Evolutionary conservation across 805 yeast genomes (phyloP).

Genomic region (Candida dajiaensis): DNA sequence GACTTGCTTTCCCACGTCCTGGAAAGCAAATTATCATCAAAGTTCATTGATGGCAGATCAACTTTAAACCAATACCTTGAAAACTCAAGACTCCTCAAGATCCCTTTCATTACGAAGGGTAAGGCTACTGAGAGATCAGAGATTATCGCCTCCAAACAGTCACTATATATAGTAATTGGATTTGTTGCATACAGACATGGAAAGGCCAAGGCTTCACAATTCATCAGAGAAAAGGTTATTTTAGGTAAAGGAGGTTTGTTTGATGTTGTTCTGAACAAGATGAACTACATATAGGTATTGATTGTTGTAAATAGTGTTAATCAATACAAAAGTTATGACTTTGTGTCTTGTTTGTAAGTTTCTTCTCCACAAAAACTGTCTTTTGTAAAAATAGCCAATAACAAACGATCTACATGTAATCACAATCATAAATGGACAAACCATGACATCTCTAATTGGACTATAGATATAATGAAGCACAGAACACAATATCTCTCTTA

Average conservation of each 20-base stretch:
- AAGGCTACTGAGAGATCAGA: not conserved
- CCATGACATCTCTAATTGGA: not conserved
- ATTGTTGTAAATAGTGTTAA: not conserved
- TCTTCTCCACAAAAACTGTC: not conserved
- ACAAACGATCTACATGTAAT: not conserved
- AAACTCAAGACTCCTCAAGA: not conserved
- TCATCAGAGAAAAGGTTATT: slow-evolving; percentile 17
- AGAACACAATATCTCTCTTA: slow-evolving; percentile 94
- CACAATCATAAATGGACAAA: not conserved
- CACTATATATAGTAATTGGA: slow-evolving; percentile 23
- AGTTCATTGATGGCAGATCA: not conserved
- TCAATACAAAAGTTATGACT: not conserved
- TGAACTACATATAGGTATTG: not conserved
- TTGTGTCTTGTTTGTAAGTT: not conserved
- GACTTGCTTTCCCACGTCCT: not conserved
- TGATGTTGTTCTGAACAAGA: slow-evolving; percentile 12
- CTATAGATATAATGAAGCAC: slow-evolving; percentile 84
- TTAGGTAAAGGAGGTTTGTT: slow-evolving; percentile 14
- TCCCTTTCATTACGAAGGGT: not conserved
- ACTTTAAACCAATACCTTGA: slow-evolving; percentile 3
- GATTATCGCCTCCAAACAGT: slow-evolving; percentile 1
- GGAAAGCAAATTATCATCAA: slow-evolving; percentile 2
- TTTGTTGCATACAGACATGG: slow-evolving; percentile 18
- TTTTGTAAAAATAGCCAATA: no score
- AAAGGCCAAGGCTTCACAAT: slow-evolving; percentile 11